Percentiles rank a stretch among this genome's conserved stretches.
Evolutionary conservation across 2,329 filamentous ascomycete genomes (phyloP).

Genomic region (Exophiala calicioides): DNA sequence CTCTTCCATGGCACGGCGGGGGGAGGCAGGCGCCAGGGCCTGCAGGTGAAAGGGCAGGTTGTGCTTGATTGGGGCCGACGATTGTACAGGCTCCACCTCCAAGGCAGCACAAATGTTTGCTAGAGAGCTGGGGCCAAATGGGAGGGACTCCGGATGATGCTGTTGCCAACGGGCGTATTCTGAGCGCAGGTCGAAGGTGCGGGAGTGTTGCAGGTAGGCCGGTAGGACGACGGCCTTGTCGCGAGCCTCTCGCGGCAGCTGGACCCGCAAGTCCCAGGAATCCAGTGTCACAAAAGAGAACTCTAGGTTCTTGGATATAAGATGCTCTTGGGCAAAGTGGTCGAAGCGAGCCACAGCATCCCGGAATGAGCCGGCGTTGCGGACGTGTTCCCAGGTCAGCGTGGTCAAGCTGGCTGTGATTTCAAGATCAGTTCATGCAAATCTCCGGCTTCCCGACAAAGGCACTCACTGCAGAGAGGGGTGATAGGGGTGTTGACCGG

Average conservation of each 20-base stretch:
- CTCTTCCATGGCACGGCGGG: slow-evolving; percentile 95
- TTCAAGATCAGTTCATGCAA: slow-evolving; percentile 27
- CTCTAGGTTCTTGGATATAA: slow-evolving; percentile 86
- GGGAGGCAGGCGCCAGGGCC: slow-evolving; percentile 90
- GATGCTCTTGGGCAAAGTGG: slow-evolving; percentile 86
- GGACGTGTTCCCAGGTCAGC: slow-evolving; percentile 97
- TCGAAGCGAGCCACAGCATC: slow-evolving; percentile 96
- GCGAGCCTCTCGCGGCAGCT: slow-evolving; percentile 93
- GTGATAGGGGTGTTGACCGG: slow-evolving; percentile 98
- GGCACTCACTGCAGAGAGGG: slow-evolving; percentile 90
- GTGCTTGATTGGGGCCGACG: slow-evolving; percentile 97
- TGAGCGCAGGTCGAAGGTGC: slow-evolving; percentile 93
- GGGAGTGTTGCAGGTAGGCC: slow-evolving; percentile 94
- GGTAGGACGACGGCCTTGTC: slow-evolving; percentile 97
- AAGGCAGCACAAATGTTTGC: slow-evolving; percentile 97
- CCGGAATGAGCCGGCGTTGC: slow-evolving; percentile 93
- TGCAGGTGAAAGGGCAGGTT: slow-evolving; percentile 98
- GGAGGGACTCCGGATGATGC: slow-evolving; percentile 94
- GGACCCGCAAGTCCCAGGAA: slow-evolving; percentile 96
- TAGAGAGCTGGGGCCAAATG: slow-evolving; percentile 92
- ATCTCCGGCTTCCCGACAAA: slow-evolving; percentile 18
- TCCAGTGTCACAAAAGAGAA: slow-evolving; percentile 99
- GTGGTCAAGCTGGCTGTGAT: slow-evolving; percentile 87
- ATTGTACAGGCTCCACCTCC: slow-evolving; percentile 96
- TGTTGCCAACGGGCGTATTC: slow-evolving; percentile 99